Percentiles rank a stretch among this genome's conserved stretches.
phyloP scores from a whole-genome alignment of 768 basidiomycete genomes.

The Lentinula detonsa region DNA sequence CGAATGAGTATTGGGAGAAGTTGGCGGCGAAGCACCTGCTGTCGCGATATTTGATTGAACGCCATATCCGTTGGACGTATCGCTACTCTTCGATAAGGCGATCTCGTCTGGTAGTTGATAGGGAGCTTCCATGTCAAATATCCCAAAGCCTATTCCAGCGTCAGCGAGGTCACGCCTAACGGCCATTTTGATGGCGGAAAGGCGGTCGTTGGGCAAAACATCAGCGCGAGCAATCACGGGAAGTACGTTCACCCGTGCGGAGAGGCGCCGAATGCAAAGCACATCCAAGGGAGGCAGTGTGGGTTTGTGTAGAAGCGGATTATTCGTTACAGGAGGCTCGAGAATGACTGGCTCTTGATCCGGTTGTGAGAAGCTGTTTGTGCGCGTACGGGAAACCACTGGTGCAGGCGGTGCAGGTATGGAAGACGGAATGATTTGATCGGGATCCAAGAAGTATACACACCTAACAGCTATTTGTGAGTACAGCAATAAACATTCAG shows the following conservation, averaged over 20 bases:
- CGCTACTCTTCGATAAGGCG: conserved; percentile 41
- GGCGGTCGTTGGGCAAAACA: conserved; percentile 74
- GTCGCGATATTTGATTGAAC: conserved; percentile 41
- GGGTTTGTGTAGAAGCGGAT: conserved; percentile 61
- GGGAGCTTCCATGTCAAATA: conserved; percentile 72
- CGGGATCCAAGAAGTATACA: conserved; percentile 85
- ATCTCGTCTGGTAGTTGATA: conserved; percentile 42
- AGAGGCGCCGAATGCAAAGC: conserved; percentile 71
- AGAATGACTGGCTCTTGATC: conserved; percentile 75
- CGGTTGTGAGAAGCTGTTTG: conserved; percentile 65
- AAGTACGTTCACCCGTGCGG: conserved; percentile 80
- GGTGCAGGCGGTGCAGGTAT: conserved; percentile 59
- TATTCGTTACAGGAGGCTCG: conserved; percentile 71
- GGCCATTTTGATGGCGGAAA: conserved; percentile 73
- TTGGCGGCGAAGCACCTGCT: conserved; percentile 55
- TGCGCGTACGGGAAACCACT: conserved; percentile 60
- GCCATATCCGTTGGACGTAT: conserved; percentile 47
- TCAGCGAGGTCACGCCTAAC: conserved; percentile 77
- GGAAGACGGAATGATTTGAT: conserved; percentile 67
- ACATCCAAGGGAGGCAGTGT: conserved; percentile 69
- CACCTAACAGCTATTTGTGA: conserved; percentile 39
- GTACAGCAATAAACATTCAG: not conserved
- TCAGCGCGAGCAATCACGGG: conserved; percentile 83
- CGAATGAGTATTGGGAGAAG: conserved; percentile 56
- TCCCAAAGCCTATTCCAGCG: conserved; percentile 84